Percentiles rank a stretch among this genome's conserved stretches.
Conservation (phyloP, 2,329 filamentous ascomycete species). For the Parasarocladium wereldwijsianum region DNA sequence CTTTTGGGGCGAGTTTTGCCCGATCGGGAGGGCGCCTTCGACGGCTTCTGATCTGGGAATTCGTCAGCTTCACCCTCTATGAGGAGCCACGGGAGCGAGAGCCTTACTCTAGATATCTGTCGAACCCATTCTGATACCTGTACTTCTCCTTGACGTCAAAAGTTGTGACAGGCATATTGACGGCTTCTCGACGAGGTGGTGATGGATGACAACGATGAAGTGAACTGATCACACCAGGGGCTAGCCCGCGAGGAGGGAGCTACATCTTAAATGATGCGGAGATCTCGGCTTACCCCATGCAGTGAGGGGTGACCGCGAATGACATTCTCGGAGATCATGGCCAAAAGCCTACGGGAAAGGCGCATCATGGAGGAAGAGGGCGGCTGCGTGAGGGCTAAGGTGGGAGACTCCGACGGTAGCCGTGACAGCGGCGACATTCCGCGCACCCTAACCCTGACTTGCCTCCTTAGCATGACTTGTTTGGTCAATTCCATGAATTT, state of each 20-base stretch:
- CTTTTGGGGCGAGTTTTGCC: slow-evolving; percentile 71
- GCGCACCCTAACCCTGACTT: too few species aligned
- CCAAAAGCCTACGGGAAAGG: too few species aligned
- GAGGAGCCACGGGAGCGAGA: not conserved
- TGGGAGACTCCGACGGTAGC: slow-evolving; percentile 18
- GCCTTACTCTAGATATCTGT: slow-evolving; percentile 36
- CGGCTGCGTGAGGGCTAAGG: too few species aligned
- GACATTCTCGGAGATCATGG: too few species aligned
- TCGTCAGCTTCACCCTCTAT: not conserved
- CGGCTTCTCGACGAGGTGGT: not conserved
- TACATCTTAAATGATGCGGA: too few species aligned
- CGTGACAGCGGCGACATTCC: too few species aligned
- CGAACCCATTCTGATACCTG: slow-evolving; percentile 66
- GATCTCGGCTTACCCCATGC: too few species aligned
- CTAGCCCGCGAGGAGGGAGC: too few species aligned
- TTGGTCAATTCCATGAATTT: too few species aligned
- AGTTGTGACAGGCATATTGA: slow-evolving; percentile 32
- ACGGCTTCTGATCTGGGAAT: slow-evolving; percentile 58
- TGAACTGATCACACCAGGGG: not conserved
- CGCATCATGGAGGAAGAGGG: too few species aligned
- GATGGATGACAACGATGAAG: not conserved
- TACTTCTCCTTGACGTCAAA: slow-evolving; percentile 44
- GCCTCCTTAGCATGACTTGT: too few species aligned
- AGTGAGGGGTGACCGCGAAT: slow-evolving; percentile 10
- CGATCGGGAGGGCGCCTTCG: slow-evolving; percentile 57